Evolutionary conservation across 306 rosid species (phyloP).

Genomic region (Quercus glauca): DNA sequence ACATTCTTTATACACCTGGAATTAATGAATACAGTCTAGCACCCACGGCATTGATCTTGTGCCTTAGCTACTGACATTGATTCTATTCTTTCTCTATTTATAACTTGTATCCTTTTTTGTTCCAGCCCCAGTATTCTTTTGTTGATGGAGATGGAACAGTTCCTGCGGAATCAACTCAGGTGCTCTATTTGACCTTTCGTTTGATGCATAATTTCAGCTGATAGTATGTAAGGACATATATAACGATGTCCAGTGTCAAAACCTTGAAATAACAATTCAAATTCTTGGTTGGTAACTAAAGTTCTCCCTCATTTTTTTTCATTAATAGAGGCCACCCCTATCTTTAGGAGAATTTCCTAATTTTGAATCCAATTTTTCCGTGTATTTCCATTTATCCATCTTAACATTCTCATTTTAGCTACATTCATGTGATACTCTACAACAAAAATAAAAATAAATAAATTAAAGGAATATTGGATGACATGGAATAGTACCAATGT

Average conservation of each 20-base stretch:
- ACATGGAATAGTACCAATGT: neutral
- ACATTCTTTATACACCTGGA: neutral
- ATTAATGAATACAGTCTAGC: neutral
- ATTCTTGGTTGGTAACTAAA: neutral
- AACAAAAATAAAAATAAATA: neutral
- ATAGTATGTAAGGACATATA: neutral
- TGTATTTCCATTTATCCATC: no score
- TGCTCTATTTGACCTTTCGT: conserved; percentile 34
- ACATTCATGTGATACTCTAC: neutral
- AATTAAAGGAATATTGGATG: neutral
- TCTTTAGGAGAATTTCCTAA: no score
- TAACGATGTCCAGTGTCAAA: neutral
- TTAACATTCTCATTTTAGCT: no score
- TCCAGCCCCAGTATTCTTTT: conserved; percentile 77
- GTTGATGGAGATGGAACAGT: conserved; percentile 94
- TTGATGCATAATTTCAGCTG: conserved; percentile 4
- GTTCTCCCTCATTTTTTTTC: neutral
- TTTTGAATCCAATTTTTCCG: no score
- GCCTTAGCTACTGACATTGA: neutral
- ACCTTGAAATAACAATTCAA: neutral
- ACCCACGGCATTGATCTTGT: neutral
- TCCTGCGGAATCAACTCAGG: conserved; percentile 90
- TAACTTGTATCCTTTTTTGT: conserved; percentile 17
- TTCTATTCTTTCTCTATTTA: neutral
- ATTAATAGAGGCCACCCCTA: no score